Base-by-base conservation (phyloP, 495 filamentous ascomycete genomes). In the Talaromyces adpressus region DNA sequence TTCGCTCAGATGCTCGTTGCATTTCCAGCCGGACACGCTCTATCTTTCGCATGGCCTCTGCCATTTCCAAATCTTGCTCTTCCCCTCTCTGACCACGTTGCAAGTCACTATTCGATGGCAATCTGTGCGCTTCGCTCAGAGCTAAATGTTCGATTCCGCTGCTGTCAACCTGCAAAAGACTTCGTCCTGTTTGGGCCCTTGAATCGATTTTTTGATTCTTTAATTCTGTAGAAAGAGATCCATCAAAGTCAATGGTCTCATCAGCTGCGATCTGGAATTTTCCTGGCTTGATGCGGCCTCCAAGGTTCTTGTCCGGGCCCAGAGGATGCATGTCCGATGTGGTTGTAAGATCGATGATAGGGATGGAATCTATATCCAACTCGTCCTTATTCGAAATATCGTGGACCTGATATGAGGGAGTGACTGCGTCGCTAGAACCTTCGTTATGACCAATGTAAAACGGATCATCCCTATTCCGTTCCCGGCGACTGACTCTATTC, bases 281-380 rank as follows among this genome's bases (percentile, higher is more conserved):
- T 59, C 81, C 63, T 68, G 77, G 45, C 27, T 41, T 47, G 27
- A 8, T 62, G 25, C 60, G 60, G 3, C 34, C 20, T 53, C 29
- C 16, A 12, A 14, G 16, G 11, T 47, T 67, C 67, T 34, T 65
- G 58, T 53, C 64, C 34, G 1, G 32, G 18, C 62, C 34, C 20
- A 63, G 57, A 9, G 32, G 60, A 51, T 64, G 57, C 53, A 66
- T 57, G 70, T 66, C 16, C 75, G 45, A 41, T 71, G 58, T 85
- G 25, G 96, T 78, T 68, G 93, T 85, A 25, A 98, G 83, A 66
- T 95, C 86, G 83, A 98, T 91, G 64, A 98, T 93, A 1, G 94
- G 94, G 64, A 98, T 98, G 14, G 89, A 83, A 71, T 98, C 94
- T 57, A 98, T 83, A 70, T 98, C 94, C 16, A 97, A 75, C 30